These are phyloP conservation scores for Eucalyptus sp. DNA, from an alignment of 345 rosid genomes.

Conservation along the genomic window DNA sequence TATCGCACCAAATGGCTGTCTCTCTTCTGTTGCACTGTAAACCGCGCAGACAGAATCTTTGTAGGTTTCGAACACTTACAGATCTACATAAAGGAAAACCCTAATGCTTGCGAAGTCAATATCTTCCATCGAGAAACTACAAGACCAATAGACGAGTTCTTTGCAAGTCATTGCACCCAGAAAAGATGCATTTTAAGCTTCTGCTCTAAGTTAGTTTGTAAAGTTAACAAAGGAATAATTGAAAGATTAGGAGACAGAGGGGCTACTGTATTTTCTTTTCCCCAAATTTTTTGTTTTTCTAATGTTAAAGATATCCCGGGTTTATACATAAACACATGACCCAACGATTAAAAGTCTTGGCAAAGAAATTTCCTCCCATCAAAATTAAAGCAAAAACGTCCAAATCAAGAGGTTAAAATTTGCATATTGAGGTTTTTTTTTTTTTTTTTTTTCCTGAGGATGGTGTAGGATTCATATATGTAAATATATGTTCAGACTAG, in stretches of 20 bases:
- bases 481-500: neutral
- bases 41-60: neutral
- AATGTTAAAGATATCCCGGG: neutral
- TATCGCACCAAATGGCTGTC: neutral
- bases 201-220: neutral
- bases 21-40: neutral
- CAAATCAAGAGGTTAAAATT: neutral
- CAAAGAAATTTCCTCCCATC: neutral
- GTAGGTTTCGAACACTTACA: neutral
- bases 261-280: neutral
- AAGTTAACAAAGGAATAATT: neutral
- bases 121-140: neutral
- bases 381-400: neutral
- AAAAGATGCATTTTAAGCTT: neutral
- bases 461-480: neutral
- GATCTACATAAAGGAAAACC: neutral
- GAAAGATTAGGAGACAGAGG: neutral
- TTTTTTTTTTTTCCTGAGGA: too few species aligned
- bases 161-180: neutral
- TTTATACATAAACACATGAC: neutral
- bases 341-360: neutral
- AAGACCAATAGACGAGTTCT: neutral
- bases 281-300: neutral
- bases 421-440: neutral
- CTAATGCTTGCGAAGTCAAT: neutral